These are phyloP conservation scores for Plectosphaerella plurivora DNA, from an alignment of 2,329 filamentous ascomycete genomes.

Conservation along the genomic window DNA sequence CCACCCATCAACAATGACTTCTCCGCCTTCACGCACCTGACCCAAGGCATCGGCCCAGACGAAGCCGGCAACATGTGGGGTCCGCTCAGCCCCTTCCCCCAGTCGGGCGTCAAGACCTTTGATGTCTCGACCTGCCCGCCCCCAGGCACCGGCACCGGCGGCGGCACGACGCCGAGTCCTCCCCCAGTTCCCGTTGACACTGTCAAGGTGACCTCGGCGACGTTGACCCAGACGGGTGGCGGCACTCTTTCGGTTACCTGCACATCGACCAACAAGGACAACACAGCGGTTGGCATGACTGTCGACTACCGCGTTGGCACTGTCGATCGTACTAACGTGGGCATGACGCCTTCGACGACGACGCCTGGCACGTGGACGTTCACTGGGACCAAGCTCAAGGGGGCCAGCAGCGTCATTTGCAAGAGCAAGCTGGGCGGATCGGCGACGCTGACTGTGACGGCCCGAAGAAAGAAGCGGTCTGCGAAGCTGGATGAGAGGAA, in stretches of 20 bases:
- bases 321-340: constrained; percentile 9
- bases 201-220: constrained; percentile 7
- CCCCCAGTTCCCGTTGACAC: not conserved
- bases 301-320: constrained; percentile 18
- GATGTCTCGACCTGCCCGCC: constrained; percentile 9
- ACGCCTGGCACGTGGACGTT: constrained; percentile 10
- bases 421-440: constrained; percentile 8
- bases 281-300: constrained; percentile 7
- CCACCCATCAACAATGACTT: constrained; percentile 26
- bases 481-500: not conserved
- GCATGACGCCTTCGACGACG: constrained; percentile 4
- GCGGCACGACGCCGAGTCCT: not conserved
- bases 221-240: constrained; percentile 6
- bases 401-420: constrained; percentile 9
- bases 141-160: not conserved
- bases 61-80: constrained; percentile 24
- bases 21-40: constrained; percentile 22
- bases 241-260: constrained; percentile 13
- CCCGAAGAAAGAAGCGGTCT: not conserved
- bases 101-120: constrained; percentile 9
- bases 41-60: constrained; percentile 22
- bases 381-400: constrained; percentile 9
- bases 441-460: not conserved
- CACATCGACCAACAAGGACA: constrained; percentile 8
- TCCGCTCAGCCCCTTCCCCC: constrained; percentile 27